These are phyloP conservation scores for Hymenoscyphus linearis DNA, from an alignment of 2,329 filamentous ascomycete genomes.

Conservation along the genomic window DNA sequence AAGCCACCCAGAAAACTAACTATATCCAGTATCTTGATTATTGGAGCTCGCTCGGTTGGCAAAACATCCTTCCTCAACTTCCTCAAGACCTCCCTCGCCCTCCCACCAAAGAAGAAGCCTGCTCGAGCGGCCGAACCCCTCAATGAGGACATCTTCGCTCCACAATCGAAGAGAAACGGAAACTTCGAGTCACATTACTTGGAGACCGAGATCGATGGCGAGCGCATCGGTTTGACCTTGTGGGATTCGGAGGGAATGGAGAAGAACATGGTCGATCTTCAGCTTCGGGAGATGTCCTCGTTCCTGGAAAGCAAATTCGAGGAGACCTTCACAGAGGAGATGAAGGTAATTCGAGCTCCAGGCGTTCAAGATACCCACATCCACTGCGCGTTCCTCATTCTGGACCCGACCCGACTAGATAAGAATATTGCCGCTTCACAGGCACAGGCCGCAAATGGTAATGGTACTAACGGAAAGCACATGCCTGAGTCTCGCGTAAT, in stretches of 20 bases:
- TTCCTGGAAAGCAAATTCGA: conserved; percentile 99
- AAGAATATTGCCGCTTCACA: conserved; percentile 69
- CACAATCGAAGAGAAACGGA: conserved; percentile 36
- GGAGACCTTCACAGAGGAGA: conserved; percentile 94
- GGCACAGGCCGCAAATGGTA: conserved; percentile 45
- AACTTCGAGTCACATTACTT: conserved; percentile 85
- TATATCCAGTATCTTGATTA: conserved; percentile 71
- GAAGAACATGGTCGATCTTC: conserved; percentile 90
- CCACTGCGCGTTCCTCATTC: conserved; percentile 86
- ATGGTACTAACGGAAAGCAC: conserved; percentile 45
- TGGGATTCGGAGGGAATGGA: conserved; percentile 97
- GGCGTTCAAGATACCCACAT: conserved; percentile 95
- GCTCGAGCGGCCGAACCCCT: conserved; percentile 31
- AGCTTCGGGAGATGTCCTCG: conserved; percentile 82
- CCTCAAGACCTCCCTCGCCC: conserved; percentile 76
- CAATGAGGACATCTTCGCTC: conserved; percentile 49
- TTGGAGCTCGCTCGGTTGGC: conserved; percentile 81
- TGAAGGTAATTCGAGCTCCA: conserved; percentile 91
- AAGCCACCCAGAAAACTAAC: conserved; percentile 12
- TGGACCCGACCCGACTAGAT: conserved; percentile 83
- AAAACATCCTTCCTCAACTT: conserved; percentile 98
- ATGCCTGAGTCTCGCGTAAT: conserved; percentile 40
- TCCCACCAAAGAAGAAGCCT: conserved; percentile 71
- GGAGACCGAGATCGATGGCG: conserved; percentile 89
- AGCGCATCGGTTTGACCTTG: conserved; percentile 85